phyloP scores from a whole-genome alignment of 148 eudicot genomes.

The Chenopodium formosanum region DNA sequence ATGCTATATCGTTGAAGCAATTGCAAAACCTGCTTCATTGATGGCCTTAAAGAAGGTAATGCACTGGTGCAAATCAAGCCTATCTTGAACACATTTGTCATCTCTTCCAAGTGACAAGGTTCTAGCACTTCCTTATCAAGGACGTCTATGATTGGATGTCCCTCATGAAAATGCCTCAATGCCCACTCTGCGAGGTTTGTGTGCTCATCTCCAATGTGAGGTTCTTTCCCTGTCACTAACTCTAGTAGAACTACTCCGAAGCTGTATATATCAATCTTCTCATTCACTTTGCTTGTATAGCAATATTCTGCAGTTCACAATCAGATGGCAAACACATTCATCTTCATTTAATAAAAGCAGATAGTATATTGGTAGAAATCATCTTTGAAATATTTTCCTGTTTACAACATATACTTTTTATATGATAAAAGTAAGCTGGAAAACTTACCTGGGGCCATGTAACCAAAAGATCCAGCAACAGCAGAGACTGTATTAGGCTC shows the following conservation, averaged over 20 bases:
- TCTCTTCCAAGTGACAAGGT: slow-evolving; percentile 43
- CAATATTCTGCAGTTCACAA: slow-evolving; percentile 52
- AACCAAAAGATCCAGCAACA: slow-evolving; percentile 75
- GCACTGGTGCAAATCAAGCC: slow-evolving; percentile 68
- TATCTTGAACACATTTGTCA: slow-evolving; percentile 54
- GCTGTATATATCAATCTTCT: slow-evolving; percentile 76
- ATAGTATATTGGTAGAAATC: background rate
- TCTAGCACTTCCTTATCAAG: slow-evolving; percentile 48
- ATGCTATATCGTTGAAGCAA: slow-evolving; percentile 38
- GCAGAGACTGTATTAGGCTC: slow-evolving; percentile 54
- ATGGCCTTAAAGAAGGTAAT: slow-evolving; percentile 57
- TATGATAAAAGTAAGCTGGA: background rate
- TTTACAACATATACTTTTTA: background rate
- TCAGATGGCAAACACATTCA: background rate
- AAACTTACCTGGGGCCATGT: slow-evolving; percentile 60
- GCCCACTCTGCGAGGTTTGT: slow-evolving; percentile 83
- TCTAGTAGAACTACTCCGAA: slow-evolving; percentile 86
- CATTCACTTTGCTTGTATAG: slow-evolving; percentile 62
- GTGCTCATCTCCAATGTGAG: slow-evolving; percentile 53
- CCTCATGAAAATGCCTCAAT: slow-evolving; percentile 57
- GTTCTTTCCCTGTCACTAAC: slow-evolving; percentile 72
- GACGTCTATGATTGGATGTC: slow-evolving; percentile 35
- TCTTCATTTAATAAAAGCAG: background rate
- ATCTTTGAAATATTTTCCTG: background rate
- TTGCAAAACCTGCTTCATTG: slow-evolving; percentile 72